Percentiles rank a stretch among this genome's conserved stretches.
phyloP scores from a whole-genome alignment of 2,329 filamentous ascomycete species.

The Boeremia lycopersici region DNA sequence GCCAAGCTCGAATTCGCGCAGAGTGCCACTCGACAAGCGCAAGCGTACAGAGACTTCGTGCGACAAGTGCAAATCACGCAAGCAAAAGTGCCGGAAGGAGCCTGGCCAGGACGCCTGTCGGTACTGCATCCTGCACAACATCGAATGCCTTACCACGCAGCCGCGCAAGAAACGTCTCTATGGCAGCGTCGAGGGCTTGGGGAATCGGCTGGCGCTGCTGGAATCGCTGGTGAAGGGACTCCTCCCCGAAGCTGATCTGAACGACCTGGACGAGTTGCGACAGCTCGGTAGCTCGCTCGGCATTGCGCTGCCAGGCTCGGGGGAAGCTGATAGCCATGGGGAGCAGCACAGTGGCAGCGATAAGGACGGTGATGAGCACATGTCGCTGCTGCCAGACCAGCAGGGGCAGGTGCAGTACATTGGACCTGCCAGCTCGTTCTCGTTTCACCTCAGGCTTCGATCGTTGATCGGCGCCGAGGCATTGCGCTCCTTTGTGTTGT shows the following conservation, averaged over 20 bases:
- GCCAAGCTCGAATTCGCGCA: conserved; percentile 34
- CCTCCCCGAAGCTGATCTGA: conserved; percentile 51
- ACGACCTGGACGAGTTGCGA: conserved; percentile 51
- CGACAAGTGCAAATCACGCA: conserved; percentile 55
- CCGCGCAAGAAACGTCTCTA: conserved; percentile 54
- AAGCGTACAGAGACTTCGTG: conserved; percentile 54
- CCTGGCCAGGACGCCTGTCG: conserved; percentile 48
- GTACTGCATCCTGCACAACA: conserved; percentile 51
- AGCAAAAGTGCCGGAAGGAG: conserved; percentile 53
- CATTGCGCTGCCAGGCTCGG: conserved; percentile 47
- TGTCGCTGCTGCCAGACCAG: conserved; percentile 50
- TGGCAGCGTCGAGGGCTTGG: conserved; percentile 51
- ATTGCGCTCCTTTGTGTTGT: conserved; percentile 48
- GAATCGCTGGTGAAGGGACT: conserved; percentile 54
- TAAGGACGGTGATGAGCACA: conserved; percentile 42
- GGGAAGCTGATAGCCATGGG: conserved; percentile 18
- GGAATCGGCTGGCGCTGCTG: conserved; percentile 49
- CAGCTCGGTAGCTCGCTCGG: conserved; percentile 48
- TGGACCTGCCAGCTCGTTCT: conserved; percentile 51
- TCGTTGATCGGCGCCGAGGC: conserved; percentile 44
- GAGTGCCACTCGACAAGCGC: conserved; percentile 52
- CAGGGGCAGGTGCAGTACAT: conserved; percentile 55
- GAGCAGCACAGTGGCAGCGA: conserved; percentile 28
- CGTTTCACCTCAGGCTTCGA: conserved; percentile 51
- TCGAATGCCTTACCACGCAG: conserved; percentile 53